Conservation (phyloP, 805 yeast species). For the Candida gorgasii region DNA sequence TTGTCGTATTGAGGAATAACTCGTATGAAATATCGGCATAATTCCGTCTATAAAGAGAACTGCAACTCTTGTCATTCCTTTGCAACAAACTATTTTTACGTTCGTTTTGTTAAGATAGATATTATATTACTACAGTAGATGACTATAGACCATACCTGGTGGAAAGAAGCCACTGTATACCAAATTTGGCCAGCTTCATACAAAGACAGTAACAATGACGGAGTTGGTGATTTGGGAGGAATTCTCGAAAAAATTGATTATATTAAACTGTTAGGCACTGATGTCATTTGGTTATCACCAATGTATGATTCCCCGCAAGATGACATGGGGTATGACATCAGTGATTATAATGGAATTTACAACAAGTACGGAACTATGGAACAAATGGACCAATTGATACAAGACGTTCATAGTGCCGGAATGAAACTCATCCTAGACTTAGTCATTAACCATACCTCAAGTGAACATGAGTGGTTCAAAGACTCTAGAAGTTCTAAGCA, state of each 20-base stretch:
- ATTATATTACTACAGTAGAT: too few relatives aligned
- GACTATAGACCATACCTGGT: slow-evolving; percentile 36
- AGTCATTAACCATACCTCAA: slow-evolving; percentile 60
- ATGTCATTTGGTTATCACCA: slow-evolving; percentile 59
- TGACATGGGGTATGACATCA: slow-evolving; percentile 65
- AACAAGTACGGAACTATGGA: slow-evolving; percentile 54
- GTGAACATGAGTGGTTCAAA: slow-evolving; percentile 58
- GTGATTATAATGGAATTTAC: slow-evolving; percentile 53
- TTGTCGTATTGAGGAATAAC: background rate
- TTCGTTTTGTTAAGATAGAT: too few relatives aligned
- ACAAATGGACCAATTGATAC: slow-evolving; percentile 51
- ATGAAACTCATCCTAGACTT: slow-evolving; percentile 55
- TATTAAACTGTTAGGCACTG: slow-evolving; percentile 49
- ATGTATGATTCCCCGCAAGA: slow-evolving; percentile 59
- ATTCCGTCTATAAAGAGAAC: too few relatives aligned
- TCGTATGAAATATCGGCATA: background rate
- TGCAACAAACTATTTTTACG: background rate
- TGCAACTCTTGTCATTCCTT: too few relatives aligned
- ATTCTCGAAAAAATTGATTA: slow-evolving; percentile 53
- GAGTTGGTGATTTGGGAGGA: slow-evolving; percentile 59
- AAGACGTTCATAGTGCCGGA: slow-evolving; percentile 47
- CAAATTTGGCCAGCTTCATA: slow-evolving; percentile 64
- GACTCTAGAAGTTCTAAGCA: slow-evolving; percentile 52
- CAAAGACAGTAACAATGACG: slow-evolving; percentile 60
- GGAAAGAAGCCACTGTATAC: slow-evolving; percentile 58